Conservation (phyloP, 1,284 basidiomycete species). For the Fistulina hepatica region DNA sequence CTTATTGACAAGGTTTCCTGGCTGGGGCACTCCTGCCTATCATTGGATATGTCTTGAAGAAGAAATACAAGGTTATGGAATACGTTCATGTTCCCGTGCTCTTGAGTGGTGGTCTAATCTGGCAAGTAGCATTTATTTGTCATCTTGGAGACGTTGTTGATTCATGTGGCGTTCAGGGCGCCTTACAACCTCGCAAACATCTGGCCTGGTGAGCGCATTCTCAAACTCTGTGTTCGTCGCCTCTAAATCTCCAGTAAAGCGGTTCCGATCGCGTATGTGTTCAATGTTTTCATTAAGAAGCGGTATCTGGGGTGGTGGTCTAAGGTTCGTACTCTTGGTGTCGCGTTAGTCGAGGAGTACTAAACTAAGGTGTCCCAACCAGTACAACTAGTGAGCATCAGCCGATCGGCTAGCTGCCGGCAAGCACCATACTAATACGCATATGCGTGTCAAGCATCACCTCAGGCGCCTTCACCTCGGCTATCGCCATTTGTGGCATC, state of each 20-base stretch:
- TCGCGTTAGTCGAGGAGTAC: no score
- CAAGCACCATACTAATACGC: background rate
- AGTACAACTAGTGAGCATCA: slow-evolving; percentile 17
- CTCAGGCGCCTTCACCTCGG: slow-evolving; percentile 16
- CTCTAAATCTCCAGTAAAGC: no score
- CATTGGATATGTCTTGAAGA: slow-evolving; percentile 25
- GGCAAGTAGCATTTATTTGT: no score
- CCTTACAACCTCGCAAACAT: slow-evolving; percentile 26
- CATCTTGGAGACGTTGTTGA: no score
- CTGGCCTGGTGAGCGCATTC: no score
- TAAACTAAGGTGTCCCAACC: no score
- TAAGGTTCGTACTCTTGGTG: no score
- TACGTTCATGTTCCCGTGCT: slow-evolving; percentile 25
- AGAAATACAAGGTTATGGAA: slow-evolving; percentile 19
- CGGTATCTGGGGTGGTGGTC: slow-evolving; percentile 22
- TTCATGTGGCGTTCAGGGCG: no score
- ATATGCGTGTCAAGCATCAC: slow-evolving; percentile 16
- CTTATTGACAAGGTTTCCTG: slow-evolving; percentile 33
- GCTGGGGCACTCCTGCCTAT: slow-evolving; percentile 29
- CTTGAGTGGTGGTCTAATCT: slow-evolving; percentile 29
- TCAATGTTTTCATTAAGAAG: slow-evolving; percentile 24
- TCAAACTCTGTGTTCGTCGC: no score
- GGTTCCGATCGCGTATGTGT: slow-evolving; percentile 37
- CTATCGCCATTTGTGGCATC: slow-evolving; percentile 18
- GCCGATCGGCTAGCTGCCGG: background rate